Evolutionary conservation across 2,329 filamentous ascomycete species (phyloP).

Genomic region (Colletotrichum tropicicola): DNA sequence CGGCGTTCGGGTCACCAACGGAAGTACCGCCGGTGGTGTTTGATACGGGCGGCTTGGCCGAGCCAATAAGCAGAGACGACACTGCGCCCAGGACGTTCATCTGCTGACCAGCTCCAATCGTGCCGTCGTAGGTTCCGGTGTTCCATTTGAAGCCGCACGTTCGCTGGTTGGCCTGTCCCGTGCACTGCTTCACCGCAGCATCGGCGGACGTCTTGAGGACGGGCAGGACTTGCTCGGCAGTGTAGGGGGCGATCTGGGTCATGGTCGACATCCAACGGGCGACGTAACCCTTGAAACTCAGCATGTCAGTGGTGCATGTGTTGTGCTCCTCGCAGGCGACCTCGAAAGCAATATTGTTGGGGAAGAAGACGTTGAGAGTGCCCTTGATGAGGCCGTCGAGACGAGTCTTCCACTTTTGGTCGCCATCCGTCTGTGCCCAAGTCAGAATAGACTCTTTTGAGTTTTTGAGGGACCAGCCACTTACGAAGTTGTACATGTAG

Average conservation of each 20-base stretch:
- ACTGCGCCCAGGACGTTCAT: conserved; percentile 68
- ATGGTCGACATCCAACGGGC: conserved; percentile 64
- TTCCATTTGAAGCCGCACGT: conserved; percentile 67
- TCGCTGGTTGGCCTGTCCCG: conserved; percentile 55
- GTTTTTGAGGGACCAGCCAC: conserved; percentile 31
- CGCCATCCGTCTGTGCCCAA: conserved; percentile 52
- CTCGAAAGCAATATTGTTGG: conserved; percentile 66
- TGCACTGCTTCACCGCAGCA: conserved; percentile 65
- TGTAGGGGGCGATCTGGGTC: conserved; percentile 64
- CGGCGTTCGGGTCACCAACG: conserved; percentile 52
- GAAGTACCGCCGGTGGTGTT: conserved; percentile 60
- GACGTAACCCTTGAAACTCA: conserved; percentile 70
- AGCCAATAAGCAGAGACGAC: conserved; percentile 57
- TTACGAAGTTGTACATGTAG: conserved; percentile 69
- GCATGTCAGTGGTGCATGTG: conserved; percentile 71
- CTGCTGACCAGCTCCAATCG: conserved; percentile 66
- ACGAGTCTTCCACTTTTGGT: conserved; percentile 59
- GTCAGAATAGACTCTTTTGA: not conserved
- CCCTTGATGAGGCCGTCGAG: conserved; percentile 50
- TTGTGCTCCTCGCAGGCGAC: conserved; percentile 63
- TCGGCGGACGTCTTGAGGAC: conserved; percentile 60
- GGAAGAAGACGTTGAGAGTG: conserved; percentile 60
- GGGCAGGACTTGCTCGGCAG: conserved; percentile 56
- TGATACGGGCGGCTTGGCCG: conserved; percentile 52
- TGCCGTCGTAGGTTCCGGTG: conserved; percentile 59